Evolutionary conservation across 2,329 filamentous ascomycete species (phyloP).

Genomic region (Camillea tinctor): DNA sequence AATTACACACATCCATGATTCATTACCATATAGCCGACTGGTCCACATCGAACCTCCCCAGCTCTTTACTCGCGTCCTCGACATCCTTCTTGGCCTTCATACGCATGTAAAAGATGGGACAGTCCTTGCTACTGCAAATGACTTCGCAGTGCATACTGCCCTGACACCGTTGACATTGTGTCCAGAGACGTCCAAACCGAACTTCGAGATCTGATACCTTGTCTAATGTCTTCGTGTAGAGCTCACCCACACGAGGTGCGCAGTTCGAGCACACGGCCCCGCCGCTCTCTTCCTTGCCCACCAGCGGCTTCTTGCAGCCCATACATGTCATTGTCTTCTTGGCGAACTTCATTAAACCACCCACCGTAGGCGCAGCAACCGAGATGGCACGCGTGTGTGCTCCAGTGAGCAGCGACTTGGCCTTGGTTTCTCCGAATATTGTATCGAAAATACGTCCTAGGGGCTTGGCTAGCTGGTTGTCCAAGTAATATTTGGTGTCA

Average conservation of each 20-base stretch:
- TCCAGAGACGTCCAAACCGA: constrained; percentile 90
- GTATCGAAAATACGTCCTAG: constrained; percentile 95
- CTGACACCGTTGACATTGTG: constrained; percentile 96
- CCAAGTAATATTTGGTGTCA: constrained; percentile 97
- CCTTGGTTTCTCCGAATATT: constrained; percentile 91
- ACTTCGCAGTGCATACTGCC: constrained; percentile 98
- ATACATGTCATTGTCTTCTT: constrained; percentile 98
- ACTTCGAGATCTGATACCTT: constrained; percentile 92
- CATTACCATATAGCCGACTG: constrained; percentile 61
- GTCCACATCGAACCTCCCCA: constrained; percentile 86
- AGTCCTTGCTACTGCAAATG: constrained; percentile 94
- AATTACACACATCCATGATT: constrained; percentile 21
- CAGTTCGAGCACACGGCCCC: constrained; percentile 91
- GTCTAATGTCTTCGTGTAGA: constrained; percentile 87
- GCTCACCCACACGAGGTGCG: constrained; percentile 78
- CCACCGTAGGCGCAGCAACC: constrained; percentile 85
- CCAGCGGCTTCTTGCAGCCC: constrained; percentile 96
- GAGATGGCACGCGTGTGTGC: constrained; percentile 95
- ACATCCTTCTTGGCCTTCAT: constrained; percentile 99
- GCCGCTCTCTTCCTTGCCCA: constrained; percentile 71
- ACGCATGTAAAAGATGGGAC: constrained; percentile 99
- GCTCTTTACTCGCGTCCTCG: constrained; percentile 88
- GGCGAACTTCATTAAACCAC: constrained; percentile 96
- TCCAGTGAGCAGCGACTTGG: constrained; percentile 79
- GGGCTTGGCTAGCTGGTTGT: constrained; percentile 96